Percentiles rank a stretch among this genome's conserved stretches.
Conservation (phyloP, 208 protist species). For the Leishmania tarentolae region DNA sequence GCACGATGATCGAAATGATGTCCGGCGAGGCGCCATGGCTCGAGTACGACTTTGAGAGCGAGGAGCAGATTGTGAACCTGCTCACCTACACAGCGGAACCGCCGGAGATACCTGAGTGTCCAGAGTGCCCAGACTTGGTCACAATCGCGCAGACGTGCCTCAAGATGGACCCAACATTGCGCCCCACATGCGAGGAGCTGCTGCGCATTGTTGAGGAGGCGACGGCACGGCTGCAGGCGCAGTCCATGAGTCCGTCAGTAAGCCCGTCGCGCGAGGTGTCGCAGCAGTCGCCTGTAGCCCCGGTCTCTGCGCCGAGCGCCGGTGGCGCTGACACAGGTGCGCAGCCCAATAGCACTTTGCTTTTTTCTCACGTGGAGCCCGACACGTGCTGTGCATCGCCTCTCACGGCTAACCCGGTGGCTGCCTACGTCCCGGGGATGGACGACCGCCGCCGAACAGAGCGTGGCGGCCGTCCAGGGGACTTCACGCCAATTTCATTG, state of each 20-base stretch:
- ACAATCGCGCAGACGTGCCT: slow-evolving; percentile 66
- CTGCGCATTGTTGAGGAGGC: slow-evolving; percentile 63
- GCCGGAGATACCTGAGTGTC: slow-evolving; percentile 79
- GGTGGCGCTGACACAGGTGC: slow-evolving; percentile 1
- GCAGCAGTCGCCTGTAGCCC: slow-evolving; percentile 1
- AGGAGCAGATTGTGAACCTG: slow-evolving; percentile 88
- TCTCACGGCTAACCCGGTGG: neutral
- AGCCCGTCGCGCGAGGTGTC: slow-evolving; percentile 36
- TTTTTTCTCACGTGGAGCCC: neutral
- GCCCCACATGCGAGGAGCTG: slow-evolving; percentile 82
- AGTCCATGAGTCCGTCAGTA: slow-evolving; percentile 30
- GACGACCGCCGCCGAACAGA: neutral
- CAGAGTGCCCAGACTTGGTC: slow-evolving; percentile 72
- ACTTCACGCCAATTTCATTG: slow-evolving; percentile 1
- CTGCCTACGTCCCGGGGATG: neutral
- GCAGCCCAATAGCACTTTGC: neutral
- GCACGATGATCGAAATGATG: slow-evolving; percentile 92
- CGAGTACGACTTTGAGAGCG: slow-evolving; percentile 90
- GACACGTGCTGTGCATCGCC: neutral
- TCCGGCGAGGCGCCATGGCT: slow-evolving; percentile 84
- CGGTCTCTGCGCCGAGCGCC: neutral
- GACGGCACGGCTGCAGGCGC: slow-evolving; percentile 39
- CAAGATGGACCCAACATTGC: slow-evolving; percentile 44
- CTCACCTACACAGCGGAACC: slow-evolving; percentile 79
- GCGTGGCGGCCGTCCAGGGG: neutral